Conservation (phyloP, 2,329 filamentous ascomycete species). For the Diaporthe nobilis region DNA sequence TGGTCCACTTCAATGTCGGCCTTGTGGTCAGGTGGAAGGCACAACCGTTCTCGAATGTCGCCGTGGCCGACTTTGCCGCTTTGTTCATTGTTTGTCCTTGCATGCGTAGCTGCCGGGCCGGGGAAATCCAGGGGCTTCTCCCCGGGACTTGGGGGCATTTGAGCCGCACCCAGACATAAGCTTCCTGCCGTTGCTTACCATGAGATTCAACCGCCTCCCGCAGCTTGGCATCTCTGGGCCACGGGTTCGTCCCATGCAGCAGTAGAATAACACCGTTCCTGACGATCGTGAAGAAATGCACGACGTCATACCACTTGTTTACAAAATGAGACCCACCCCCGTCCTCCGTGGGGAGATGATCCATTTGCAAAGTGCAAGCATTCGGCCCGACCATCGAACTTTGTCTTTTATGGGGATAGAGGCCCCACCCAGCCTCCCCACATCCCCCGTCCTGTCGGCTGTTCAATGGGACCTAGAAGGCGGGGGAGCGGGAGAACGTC, state of each 20-base stretch:
- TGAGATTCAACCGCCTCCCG: conserved; percentile 4
- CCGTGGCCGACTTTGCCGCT: background rate
- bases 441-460: conserved; percentile 3
- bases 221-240: background rate
- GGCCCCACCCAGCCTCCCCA: background rate
- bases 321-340: conserved; percentile 24
- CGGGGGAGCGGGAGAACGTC: conserved; percentile 19
- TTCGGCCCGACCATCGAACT: conserved; percentile 30
- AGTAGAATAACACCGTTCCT: background rate
- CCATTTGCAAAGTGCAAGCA: conserved; percentile 13
- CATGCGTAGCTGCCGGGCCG: background rate
- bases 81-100: too few species aligned
- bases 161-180: conserved; percentile 2
- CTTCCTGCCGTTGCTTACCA: conserved; percentile 1
- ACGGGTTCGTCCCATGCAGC: background rate
- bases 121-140: background rate
- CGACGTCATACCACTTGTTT: conserved; percentile 19
- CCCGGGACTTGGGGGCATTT: background rate
- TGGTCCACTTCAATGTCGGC: background rate
- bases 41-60: background rate
- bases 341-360: conserved; percentile 17
- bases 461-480: background rate
- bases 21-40: conserved; percentile 18
- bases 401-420: conserved; percentile 5
- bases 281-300: conserved; percentile 1